A percentile compares a stretch with the other conserved stretches of the same genome.
phyloP scores from a whole-genome alignment of 331 rosid genomes.

The Quercus lobata region DNA sequence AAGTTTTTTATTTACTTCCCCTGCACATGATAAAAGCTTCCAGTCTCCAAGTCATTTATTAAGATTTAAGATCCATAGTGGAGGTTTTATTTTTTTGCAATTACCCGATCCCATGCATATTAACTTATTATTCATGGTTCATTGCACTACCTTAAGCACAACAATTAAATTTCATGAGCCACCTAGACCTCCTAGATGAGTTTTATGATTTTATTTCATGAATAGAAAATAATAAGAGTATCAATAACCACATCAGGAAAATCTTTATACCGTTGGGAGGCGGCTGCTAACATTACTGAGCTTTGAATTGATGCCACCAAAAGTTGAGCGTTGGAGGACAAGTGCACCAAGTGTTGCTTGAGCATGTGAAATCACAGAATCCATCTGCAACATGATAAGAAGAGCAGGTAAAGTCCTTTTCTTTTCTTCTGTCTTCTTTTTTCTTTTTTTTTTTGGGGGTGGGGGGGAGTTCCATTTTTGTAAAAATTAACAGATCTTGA shows the following conservation, averaged over 20 bases:
- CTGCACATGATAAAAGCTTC: no score
- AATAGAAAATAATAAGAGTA: conserved; percentile 2
- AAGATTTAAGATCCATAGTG: no score
- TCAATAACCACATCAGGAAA: conserved; percentile 1
- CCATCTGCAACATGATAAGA: conserved; percentile 52
- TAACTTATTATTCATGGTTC: no score
- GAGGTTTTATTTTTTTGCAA: no score
- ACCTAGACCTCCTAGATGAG: neutral
- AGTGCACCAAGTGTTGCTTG: conserved; percentile 92
- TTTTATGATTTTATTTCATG: neutral
- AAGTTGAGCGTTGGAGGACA: conserved; percentile 87
- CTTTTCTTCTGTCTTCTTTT: no score
- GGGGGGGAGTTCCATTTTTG: neutral
- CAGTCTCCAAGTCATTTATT: no score
- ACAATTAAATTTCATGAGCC: no score
- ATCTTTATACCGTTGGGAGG: conserved; percentile 71
- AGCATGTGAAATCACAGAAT: conserved; percentile 90
- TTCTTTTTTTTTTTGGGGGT: no score
- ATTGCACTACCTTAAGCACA: no score
- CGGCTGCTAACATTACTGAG: conserved; percentile 92
- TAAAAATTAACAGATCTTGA: neutral
- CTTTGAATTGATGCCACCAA: conserved; percentile 92
- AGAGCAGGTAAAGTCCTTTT: neutral
- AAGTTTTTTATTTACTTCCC: no score
- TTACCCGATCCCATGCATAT: no score